Base-by-base conservation (phyloP, 148 eudicot genomes). In the Limonium bicolor region DNA sequence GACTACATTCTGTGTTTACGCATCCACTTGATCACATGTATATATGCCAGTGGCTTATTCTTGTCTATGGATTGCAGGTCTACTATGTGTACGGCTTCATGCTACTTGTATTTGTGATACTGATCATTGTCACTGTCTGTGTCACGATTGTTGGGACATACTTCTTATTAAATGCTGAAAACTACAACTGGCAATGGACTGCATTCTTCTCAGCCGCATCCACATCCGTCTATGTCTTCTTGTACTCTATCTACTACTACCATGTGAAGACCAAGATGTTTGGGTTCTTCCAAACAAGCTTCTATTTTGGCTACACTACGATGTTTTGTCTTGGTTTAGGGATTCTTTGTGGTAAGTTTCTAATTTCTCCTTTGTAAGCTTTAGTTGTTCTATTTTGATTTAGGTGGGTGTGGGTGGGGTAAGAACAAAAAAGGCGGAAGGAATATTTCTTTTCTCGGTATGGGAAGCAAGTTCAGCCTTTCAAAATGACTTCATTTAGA, bases 201-300 rank as follows among this genome's bases (percentile, higher is more conserved):
- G 74, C 94, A 27, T 82, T 82, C 73, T 82, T 77, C 66, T 82
- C 94, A 14, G 94, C 94, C 26, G 82, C 82, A 37, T 82, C 94
- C 23, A 82, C 96, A 2, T 88, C 80, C 42, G 63, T 79, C 39
- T 87, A 87, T 42, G 96, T 87, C 24, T 87, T 63, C 65, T 61
- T 87, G 60, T 87, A 87, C 47, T 87, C 96, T 5, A 59, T 82
- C 39, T 87, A 87, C 46, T 87, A 87, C 73, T 87, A 68, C 63
- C 72, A 69, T 38, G 79, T 71, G 57, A 87, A 87, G 76, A 87
- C 94, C 10, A 82, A 82, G 73, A 82, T 82, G 94, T 82, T 76
- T 7, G 94, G 94, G 39, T 87, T 87, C 81, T 87, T 87, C 68
- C 96, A 87, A 61, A 87, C 96, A 46, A 87, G 96, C 85, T 87